phyloP scores from a whole-genome alignment of 495 filamentous ascomycete species.

The Glutinoglossum americanum region DNA sequence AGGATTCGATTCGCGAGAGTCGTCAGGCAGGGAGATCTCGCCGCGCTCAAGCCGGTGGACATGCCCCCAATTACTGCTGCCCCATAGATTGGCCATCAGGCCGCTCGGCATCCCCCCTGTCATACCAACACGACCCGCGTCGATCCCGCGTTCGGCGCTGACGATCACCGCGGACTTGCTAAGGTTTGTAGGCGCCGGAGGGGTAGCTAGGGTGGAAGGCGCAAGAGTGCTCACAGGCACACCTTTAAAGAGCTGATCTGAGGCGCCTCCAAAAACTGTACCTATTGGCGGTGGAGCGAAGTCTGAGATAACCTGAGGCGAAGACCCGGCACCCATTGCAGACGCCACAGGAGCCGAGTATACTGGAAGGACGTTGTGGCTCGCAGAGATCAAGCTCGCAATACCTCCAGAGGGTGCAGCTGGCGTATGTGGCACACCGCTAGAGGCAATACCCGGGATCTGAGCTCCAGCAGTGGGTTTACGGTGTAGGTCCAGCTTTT shows the following conservation, averaged over 20 bases:
- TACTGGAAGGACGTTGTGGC: conserved; percentile 52
- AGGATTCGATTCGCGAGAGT: not conserved
- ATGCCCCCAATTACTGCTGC: conserved; percentile 63
- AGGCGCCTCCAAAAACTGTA: not conserved
- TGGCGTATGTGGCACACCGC: conserved; percentile 18
- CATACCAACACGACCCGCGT: conserved; percentile 32
- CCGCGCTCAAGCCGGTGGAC: conserved; percentile 43
- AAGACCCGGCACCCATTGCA: conserved; percentile 13
- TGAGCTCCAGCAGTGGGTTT: conserved; percentile 36
- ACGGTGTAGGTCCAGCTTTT: conserved; percentile 77
- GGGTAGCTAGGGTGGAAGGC: conserved; percentile 61
- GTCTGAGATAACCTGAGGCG: conserved; percentile 6
- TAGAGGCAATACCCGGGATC: conserved; percentile 11
- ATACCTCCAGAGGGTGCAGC: conserved; percentile 34
- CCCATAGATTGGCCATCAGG: conserved; percentile 84
- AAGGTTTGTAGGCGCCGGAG: conserved; percentile 69
- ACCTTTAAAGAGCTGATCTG: not conserved
- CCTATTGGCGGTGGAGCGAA: not conserved
- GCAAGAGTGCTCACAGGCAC: conserved; percentile 46
- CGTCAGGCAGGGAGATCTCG: conserved; percentile 14
- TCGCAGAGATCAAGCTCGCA: conserved; percentile 68
- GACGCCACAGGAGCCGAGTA: conserved; percentile 16
- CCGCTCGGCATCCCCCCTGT: conserved; percentile 57
- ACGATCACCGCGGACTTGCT: conserved; percentile 71
- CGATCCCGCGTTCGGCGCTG: conserved; percentile 49